Conservation (phyloP, 441 rosid species). For the Syzygium syzygioides region DNA sequence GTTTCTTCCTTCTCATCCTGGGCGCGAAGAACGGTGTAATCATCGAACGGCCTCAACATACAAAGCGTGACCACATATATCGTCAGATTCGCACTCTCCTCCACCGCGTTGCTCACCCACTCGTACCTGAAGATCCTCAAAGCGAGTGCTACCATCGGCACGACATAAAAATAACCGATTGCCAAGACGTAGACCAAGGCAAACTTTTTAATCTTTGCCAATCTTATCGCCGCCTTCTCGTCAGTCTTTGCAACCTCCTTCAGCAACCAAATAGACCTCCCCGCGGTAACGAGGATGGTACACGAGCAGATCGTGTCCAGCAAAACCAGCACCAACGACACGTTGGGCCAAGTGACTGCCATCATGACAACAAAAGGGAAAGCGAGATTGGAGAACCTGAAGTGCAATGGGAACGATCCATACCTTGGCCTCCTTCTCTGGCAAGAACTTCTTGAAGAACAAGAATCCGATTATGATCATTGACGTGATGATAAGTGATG, state of each 20-base stretch:
- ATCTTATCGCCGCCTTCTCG: conserved; percentile 35
- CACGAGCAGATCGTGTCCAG: conserved; percentile 38
- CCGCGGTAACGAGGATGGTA: conserved; percentile 41
- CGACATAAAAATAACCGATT: conserved; percentile 35
- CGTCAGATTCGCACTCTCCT: conserved; percentile 37
- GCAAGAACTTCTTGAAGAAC: conserved; percentile 44
- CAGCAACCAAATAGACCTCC: conserved; percentile 44
- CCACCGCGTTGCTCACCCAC: conserved; percentile 23
- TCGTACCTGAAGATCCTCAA: conserved; percentile 22
- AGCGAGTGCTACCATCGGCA: conserved; percentile 33
- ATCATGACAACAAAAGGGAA: conserved; percentile 21
- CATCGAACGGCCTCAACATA: conserved; percentile 44
- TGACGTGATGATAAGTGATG: conserved; percentile 38
- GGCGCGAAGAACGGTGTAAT: conserved; percentile 34
- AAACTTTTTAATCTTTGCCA: conserved; percentile 42
- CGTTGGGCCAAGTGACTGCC: conserved; percentile 32
- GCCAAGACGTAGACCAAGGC: conserved; percentile 41
- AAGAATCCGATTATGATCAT: conserved; percentile 55
- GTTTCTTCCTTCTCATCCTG: conserved; percentile 23
- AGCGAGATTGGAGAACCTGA: conserved; percentile 47
- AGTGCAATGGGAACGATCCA: conserved; percentile 34
- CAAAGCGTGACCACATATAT: conserved; percentile 36
- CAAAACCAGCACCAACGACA: conserved; percentile 19
- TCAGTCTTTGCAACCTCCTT: conserved; percentile 39
- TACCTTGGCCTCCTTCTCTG: conserved; percentile 41